A percentile compares a stretch with the other conserved stretches of the same genome.
Evolutionary conservation across 139 green algal species (phyloP).

Genomic region (Closterium sp.): DNA sequence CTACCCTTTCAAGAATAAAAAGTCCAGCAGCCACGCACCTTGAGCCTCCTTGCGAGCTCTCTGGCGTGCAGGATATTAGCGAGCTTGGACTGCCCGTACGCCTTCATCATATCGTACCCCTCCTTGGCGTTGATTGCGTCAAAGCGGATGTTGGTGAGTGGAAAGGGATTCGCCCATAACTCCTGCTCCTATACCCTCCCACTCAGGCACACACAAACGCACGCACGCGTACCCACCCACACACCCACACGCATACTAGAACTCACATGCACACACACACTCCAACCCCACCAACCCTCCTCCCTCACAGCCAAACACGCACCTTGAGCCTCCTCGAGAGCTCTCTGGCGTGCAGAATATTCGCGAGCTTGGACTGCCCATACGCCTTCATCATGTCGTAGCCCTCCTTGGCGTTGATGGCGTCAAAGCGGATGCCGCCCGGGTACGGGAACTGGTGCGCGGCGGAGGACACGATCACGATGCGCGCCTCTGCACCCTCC

Average conservation of each 20-base stretch:
- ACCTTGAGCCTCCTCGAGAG: conserved; percentile 54
- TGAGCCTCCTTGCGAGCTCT: conserved; percentile 65
- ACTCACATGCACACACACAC: too few species aligned
- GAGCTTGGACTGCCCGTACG: conserved; percentile 80
- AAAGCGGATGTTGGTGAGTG: conserved; percentile 14
- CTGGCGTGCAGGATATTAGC: conserved; percentile 87
- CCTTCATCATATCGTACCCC: conserved; percentile 1
- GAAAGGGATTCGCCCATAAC: too few species aligned
- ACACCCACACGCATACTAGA: not conserved
- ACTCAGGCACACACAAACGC: not conserved
- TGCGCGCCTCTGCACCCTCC: conserved; percentile 16
- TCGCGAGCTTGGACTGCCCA: conserved; percentile 82
- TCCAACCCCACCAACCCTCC: not conserved
- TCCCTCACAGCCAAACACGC: not conserved
- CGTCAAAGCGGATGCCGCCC: conserved; percentile 1
- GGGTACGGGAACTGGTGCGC: conserved; percentile 43
- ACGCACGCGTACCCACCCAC: not conserved
- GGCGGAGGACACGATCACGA: conserved; percentile 46
- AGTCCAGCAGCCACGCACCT: too few species aligned
- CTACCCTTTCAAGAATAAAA: too few species aligned
- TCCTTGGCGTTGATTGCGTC: not conserved
- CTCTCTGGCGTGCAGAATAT: conserved; percentile 87
- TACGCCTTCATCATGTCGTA: conserved; percentile 51
- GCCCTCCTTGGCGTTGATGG: not conserved
- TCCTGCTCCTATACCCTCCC: too few species aligned